phyloP scores from a whole-genome alignment of 192 early-diverging fungal genomes.

The Gamsiella multidivaricata region DNA sequence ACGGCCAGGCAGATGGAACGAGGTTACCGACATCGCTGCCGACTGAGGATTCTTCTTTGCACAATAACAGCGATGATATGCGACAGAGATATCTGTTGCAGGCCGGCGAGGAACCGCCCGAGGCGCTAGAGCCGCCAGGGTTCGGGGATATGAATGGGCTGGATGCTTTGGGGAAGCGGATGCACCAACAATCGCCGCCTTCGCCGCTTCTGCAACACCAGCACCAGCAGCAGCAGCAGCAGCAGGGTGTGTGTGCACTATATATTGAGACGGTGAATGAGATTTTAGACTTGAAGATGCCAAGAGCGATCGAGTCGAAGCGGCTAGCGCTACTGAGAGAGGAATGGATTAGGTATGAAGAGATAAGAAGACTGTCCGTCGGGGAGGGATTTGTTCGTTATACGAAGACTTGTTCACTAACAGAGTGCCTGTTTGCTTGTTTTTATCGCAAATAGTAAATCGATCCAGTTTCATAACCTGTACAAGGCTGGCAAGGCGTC shows the following conservation, averaged over 20 bases:
- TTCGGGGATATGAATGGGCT: slow-evolving; percentile 6
- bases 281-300: slow-evolving; percentile 38
- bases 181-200: no score
- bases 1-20: background rate
- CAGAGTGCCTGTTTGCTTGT: background rate
- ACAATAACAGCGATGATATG: no score
- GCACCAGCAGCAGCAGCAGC: background rate
- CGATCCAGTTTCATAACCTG: slow-evolving; percentile 44
- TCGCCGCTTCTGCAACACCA: background rate
- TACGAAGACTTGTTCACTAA: background rate
- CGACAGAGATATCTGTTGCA: slow-evolving; percentile 29
- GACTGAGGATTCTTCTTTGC: background rate
- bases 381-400: background rate
- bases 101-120: slow-evolving; percentile 47
- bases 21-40: background rate
- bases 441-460: slow-evolving; percentile 20
- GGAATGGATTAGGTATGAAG: slow-evolving; percentile 44
- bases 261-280: slow-evolving; percentile 42
- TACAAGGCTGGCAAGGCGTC: slow-evolving; percentile 40
- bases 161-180: background rate
- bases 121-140: background rate
- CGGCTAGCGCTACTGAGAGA: slow-evolving; percentile 29
- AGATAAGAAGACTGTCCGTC: background rate
- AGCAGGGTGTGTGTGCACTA: background rate
- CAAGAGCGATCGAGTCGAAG: slow-evolving; percentile 24